Conservation (phyloP, 2,329 filamentous ascomycete species). For the Trichoderma atrobrunneum region DNA sequence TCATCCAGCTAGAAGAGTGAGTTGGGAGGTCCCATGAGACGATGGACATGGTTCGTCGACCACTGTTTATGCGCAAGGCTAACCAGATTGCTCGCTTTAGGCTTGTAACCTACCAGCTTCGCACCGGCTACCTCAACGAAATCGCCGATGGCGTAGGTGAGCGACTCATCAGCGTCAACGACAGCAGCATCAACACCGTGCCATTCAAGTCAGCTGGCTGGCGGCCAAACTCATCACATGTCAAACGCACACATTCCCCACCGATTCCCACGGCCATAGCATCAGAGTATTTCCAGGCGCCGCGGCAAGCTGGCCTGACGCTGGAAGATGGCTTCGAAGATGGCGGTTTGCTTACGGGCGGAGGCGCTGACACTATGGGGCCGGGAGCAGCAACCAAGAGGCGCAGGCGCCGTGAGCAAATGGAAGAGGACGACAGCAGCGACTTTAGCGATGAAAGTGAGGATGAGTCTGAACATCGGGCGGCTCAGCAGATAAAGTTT, state of each 20-base stretch:
- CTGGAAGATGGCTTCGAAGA: slow-evolving; percentile 71
- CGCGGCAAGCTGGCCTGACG: slow-evolving; percentile 59
- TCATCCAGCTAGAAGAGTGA: slow-evolving; percentile 41
- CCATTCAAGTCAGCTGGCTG: slow-evolving; percentile 82
- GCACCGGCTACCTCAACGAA: slow-evolving; percentile 74
- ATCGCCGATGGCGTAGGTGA: slow-evolving; percentile 83
- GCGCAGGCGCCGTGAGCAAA: slow-evolving; percentile 65
- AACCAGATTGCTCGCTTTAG: slow-evolving; percentile 40
- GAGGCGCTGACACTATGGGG: slow-evolving; percentile 65
- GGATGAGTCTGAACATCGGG: slow-evolving; percentile 70
- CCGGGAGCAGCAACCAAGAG: slow-evolving; percentile 66
- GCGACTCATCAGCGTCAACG: slow-evolving; percentile 77
- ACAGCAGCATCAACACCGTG: slow-evolving; percentile 73
- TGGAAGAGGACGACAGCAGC: slow-evolving; percentile 83
- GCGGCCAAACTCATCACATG: slow-evolving; percentile 69
- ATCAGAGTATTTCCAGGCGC: slow-evolving; percentile 78
- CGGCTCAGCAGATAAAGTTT: slow-evolving; percentile 90
- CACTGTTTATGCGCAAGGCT: slow-evolving; percentile 16
- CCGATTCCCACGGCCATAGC: slow-evolving; percentile 80
- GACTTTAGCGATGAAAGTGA: slow-evolving; percentile 83
- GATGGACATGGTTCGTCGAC: not conserved
- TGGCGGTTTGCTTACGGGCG: slow-evolving; percentile 67
- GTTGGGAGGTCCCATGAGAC: slow-evolving; percentile 13
- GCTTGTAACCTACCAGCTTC: slow-evolving; percentile 78
- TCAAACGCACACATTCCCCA: slow-evolving; percentile 81